Percentiles rank a stretch among this genome's conserved stretches.
These are phyloP conservation scores for Lathyrus oleraceus DNA, from an alignment of 306 rosid genomes.

Conservation along the genomic window DNA sequence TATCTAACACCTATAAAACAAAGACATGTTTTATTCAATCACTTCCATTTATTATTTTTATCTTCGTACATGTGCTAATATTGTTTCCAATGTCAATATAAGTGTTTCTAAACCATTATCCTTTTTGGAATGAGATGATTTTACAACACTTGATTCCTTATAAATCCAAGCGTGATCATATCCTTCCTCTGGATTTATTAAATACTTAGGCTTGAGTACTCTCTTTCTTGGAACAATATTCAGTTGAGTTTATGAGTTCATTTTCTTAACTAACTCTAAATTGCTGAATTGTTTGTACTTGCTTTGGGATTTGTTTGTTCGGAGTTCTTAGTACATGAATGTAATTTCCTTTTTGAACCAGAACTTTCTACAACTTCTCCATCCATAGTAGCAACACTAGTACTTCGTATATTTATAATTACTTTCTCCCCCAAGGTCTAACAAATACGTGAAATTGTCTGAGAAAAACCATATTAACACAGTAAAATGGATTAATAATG, in stretches of 20 bases:
- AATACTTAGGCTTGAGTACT: conserved; percentile 70
- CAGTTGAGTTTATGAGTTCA: conserved; percentile 39
- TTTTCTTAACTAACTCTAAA: conserved; percentile 27
- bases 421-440: conserved; percentile 72
- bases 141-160: too few relatives aligned
- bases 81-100: too few relatives aligned
- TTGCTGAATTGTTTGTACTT: conserved; percentile 33
- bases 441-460: conserved; percentile 57
- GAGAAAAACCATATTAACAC: conserved; percentile 36
- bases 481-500: background rate
- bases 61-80: too few relatives aligned
- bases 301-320: conserved; percentile 31
- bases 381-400: conserved; percentile 32
- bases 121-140: conserved; percentile 38
- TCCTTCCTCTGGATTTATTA: conserved; percentile 74
- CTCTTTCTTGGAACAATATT: conserved; percentile 55
- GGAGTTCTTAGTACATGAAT: conserved; percentile 34
- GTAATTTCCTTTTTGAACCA: conserved; percentile 38
- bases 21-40: background rate
- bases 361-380: conserved; percentile 19
- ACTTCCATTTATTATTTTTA: too few relatives aligned
- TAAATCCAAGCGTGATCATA: conserved; percentile 59
- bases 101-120: conserved; percentile 18
- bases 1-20: too few relatives aligned
- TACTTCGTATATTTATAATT: conserved; percentile 35